These are phyloP conservation scores for Cylindrotheca fusiformis DNA, from an alignment of 108 stramenopile genomes.

Conservation along the genomic window DNA sequence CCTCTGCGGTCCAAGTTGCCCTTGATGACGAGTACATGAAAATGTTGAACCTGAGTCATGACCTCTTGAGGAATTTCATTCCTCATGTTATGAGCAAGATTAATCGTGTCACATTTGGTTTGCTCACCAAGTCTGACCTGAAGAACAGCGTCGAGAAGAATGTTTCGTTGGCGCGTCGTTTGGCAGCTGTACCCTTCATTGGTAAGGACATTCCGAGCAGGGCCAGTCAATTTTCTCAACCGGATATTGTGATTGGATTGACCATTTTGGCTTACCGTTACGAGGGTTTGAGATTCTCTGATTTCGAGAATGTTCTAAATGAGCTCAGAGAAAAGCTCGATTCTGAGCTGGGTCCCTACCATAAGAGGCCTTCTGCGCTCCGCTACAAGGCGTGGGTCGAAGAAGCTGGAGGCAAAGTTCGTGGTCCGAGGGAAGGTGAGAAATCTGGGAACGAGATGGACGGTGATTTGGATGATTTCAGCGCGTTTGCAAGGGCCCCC, in stretches of 20 bases:
- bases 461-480: constrained; percentile 46
- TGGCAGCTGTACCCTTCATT: constrained; percentile 97
- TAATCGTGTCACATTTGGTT: constrained; percentile 96
- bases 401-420: constrained; percentile 92
- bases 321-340: constrained; percentile 91
- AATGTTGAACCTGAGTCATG: constrained; percentile 95
- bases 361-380: constrained; percentile 91
- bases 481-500: constrained; percentile 43
- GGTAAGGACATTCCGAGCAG: constrained; percentile 98
- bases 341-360: constrained; percentile 93
- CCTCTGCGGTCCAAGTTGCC: constrained; percentile 85
- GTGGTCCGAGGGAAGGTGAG: constrained; percentile 83
- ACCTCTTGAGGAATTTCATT: constrained; percentile 87
- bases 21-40: constrained; percentile 98
- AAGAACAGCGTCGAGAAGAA: constrained; percentile 73
- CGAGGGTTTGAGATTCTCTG: constrained; percentile 92
- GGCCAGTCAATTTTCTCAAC: constrained; percentile 98
- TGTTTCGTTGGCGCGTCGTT: constrained; percentile 87
- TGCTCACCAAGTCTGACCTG: constrained; percentile 72
- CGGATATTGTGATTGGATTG: constrained; percentile 98
- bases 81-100: constrained; percentile 95
- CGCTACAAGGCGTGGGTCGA: constrained; percentile 93
- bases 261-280: constrained; percentile 96
- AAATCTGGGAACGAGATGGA: constrained; percentile 21
- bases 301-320: constrained; percentile 85